Evolutionary conservation across 805 yeast species (phyloP).

Genomic region (Priceomyces fermenticarens): DNA sequence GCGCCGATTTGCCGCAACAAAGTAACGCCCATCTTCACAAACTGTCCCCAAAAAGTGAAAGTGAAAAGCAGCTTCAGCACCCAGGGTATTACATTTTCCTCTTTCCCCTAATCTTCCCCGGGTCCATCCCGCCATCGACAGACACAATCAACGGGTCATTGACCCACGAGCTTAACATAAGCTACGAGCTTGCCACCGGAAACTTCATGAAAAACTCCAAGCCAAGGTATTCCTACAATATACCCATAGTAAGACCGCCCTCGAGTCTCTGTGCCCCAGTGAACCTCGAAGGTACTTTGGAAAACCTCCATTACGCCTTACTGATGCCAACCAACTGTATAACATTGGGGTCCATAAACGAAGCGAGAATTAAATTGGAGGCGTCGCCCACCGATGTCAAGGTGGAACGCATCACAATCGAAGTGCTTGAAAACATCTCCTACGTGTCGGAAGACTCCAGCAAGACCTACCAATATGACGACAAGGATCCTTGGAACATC

Average conservation of each 20-base stretch:
- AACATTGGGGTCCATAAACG: conserved; percentile 54
- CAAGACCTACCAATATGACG: conserved; percentile 38
- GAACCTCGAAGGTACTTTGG: conserved; percentile 53
- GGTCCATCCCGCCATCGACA: conserved; percentile 60
- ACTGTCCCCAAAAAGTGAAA: conserved; percentile 10
- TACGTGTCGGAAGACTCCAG: conserved; percentile 56
- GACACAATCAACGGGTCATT: conserved; percentile 50
- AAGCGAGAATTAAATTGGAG: conserved; percentile 62
- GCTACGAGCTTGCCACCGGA: conserved; percentile 35
- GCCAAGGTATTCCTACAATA: conserved; percentile 24
- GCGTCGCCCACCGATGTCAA: conserved; percentile 63
- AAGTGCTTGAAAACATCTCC: conserved; percentile 63
- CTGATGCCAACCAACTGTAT: conserved; percentile 70
- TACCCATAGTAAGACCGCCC: conserved; percentile 57
- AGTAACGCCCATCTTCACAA: too few relatives aligned
- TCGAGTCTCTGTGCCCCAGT: too few relatives aligned
- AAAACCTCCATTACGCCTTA: conserved; percentile 66
- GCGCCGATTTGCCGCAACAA: too few relatives aligned
- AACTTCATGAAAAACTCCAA: conserved; percentile 34
- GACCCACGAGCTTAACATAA: conserved; percentile 38
- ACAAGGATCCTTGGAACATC: conserved; percentile 25
- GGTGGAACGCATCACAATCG: conserved; percentile 62
- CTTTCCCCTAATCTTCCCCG: conserved; percentile 60
- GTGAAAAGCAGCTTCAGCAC: conserved; percentile 17
- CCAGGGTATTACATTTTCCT: conserved; percentile 72